Evolutionary conservation across 352 stramenopile species (phyloP).

Genomic region (Pythium aphanidermatum): DNA sequence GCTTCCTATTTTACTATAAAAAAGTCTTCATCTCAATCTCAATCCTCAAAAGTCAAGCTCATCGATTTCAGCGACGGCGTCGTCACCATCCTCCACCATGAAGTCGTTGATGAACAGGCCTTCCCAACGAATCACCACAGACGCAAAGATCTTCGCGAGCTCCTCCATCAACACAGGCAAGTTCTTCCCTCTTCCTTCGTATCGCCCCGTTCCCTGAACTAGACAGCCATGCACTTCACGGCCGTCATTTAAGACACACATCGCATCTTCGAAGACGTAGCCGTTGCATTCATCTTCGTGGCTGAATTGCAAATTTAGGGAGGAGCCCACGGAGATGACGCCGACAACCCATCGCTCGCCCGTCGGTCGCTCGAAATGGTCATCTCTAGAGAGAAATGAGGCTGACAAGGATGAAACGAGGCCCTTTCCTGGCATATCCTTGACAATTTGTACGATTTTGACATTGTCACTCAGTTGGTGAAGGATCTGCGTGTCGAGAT

Average conservation of each 20-base stretch:
- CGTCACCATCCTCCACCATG: conserved; percentile 21
- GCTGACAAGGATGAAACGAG: conserved; percentile 41
- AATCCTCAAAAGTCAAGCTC: conserved; percentile 11
- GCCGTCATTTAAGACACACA: conserved; percentile 28
- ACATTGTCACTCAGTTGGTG: conserved; percentile 30
- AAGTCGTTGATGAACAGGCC: conserved; percentile 70
- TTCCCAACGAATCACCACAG: conserved; percentile 65
- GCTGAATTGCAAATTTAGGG: conserved; percentile 29
- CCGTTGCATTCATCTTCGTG: conserved; percentile 65
- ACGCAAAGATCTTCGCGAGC: conserved; percentile 52
- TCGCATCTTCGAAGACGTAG: conserved; percentile 52
- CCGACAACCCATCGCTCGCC: conserved; percentile 49
- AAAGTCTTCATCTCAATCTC: neutral
- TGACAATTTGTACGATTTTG: conserved; percentile 47
- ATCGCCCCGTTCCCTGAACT: conserved; percentile 41
- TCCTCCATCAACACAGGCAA: conserved; percentile 46
- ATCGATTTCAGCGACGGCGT: conserved; percentile 9
- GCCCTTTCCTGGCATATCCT: conserved; percentile 40
- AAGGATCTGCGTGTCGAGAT: conserved; percentile 24
- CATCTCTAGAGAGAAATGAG: conserved; percentile 35
- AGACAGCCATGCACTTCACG: conserved; percentile 41
- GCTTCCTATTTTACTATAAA: neutral
- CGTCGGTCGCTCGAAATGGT: conserved; percentile 20
- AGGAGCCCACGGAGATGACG: conserved; percentile 41
- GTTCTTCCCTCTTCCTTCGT: conserved; percentile 40